Base-by-base conservation (phyloP, 2,329 filamentous ascomycete species). In the Arachnopeziza araneosa region DNA sequence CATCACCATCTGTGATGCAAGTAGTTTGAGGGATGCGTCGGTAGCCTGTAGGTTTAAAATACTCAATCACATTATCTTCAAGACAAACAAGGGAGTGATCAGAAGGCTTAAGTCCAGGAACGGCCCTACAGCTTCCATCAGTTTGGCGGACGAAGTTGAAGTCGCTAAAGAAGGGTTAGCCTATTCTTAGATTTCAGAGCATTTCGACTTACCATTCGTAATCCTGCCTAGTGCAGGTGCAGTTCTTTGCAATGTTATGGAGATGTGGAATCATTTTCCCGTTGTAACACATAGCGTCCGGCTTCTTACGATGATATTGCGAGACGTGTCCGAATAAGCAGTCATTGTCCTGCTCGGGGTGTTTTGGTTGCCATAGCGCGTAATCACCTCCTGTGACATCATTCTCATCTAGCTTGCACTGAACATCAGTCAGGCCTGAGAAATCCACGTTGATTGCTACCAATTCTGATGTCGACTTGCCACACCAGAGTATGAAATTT, bases 241-340 rank as follows among this genome's bases (percentile, higher is more conserved):
- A 99, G 73, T 96, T 91, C 64, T 82, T 77, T 21, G 77, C 77
- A 66, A 90, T 86, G 66, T 83, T 82, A 74, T 93, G 88, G 24
- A 93, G 79, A 64, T 86, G 84, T 65, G 86, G 80, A 64, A 96
- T 83, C 63, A 82, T 83, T 72, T 83, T 82, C 56, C 88, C 86
- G 69, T 96, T 97, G 79, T 87, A 96, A 78, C 95, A 99, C 54
- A 88, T 77, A 22, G 81, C 80, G 19, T 87, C 85, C n/a, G 80
- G 75, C 75, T 89, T 93, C 83, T 98, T 99, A 72, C 95, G 90
- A 69, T 96, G 84, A 70, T 97, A 99, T 70, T 90, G 84, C 30
- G 93, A 86, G 60, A 90, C 83, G 72, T 98, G 96, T 1, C 95
- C 95, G 70, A 99, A 99, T 1, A 99, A 80, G 74, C 95, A 99